These are phyloP conservation scores for Raphanus raphanistrum DNA, from an alignment of 345 rosid genomes.

Conservation along the genomic window DNA sequence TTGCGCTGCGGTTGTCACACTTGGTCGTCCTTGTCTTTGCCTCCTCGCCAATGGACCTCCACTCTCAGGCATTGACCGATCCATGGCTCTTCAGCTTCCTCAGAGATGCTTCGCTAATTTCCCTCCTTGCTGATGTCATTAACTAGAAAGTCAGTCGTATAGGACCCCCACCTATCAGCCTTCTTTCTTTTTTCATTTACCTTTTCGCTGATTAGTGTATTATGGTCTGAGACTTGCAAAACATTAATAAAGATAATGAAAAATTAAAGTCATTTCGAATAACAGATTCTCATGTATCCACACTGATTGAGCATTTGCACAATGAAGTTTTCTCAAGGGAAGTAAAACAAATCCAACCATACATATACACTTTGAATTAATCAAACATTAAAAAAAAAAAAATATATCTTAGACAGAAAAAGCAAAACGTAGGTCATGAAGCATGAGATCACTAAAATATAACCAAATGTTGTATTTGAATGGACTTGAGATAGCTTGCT, in stretches of 20 bases:
- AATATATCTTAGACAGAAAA: too few relatives aligned
- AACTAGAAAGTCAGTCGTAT: conserved; percentile 22
- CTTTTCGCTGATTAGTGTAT: conserved; percentile 18
- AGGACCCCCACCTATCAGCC: background rate
- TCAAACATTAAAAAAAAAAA: too few relatives aligned
- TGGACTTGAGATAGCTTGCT: too few relatives aligned
- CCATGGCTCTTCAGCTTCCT: conserved; percentile 82
- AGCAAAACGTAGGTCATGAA: too few relatives aligned
- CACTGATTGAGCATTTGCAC: too few relatives aligned
- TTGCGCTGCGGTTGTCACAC: conserved; percentile 70
- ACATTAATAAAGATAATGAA: conserved; percentile 12
- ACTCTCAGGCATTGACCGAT: conserved; percentile 76
- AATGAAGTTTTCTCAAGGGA: too few relatives aligned
- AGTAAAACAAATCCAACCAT: too few relatives aligned
- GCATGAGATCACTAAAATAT: too few relatives aligned
- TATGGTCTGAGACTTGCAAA: conserved; percentile 5
- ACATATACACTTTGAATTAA: too few relatives aligned
- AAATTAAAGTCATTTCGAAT: background rate
- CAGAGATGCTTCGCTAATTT: conserved; percentile 80
- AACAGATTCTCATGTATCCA: background rate
- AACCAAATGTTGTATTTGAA: too few relatives aligned
- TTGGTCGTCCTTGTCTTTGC: conserved; percentile 88
- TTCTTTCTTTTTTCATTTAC: background rate
- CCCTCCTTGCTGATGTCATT: conserved; percentile 59
- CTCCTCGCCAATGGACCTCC: conserved; percentile 74